These are phyloP conservation scores for Lentinula boryana DNA, from an alignment of 768 basidiomycete species.

Conservation along the genomic window DNA sequence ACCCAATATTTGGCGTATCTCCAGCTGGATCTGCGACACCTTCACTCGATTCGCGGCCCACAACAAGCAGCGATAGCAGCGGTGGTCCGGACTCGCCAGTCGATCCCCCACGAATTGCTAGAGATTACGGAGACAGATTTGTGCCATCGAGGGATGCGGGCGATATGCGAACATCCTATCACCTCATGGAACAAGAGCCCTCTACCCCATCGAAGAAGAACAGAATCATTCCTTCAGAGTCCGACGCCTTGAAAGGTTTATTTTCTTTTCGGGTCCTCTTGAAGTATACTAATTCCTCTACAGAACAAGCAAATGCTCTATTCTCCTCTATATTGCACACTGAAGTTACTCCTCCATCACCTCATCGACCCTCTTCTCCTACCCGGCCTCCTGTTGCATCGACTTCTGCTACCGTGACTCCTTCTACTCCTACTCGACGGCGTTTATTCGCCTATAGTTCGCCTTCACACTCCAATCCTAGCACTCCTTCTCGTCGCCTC, in stretches of 20 bases:
- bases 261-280: background rate
- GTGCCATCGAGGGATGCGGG: slow-evolving; percentile 60
- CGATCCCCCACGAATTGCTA: slow-evolving; percentile 21
- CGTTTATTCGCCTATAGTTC: slow-evolving; percentile 69
- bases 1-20: slow-evolving; percentile 46
- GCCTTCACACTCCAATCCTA: slow-evolving; percentile 51
- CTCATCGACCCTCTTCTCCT: slow-evolving; percentile 58
- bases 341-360: slow-evolving; percentile 71
- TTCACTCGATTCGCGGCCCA: slow-evolving; percentile 47
- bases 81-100: slow-evolving; percentile 31
- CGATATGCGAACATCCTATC: slow-evolving; percentile 62
- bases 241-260: slow-evolving; percentile 71
- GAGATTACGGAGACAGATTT: slow-evolving; percentile 60
- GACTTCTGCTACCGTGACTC: slow-evolving; percentile 32
- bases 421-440: slow-evolving; percentile 47
- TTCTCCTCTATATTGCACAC: slow-evolving; percentile 74
- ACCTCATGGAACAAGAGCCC: slow-evolving; percentile 56
- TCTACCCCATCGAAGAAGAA: slow-evolving; percentile 54
- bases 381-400: slow-evolving; percentile 38
- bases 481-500: slow-evolving; percentile 51
- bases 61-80: slow-evolving; percentile 51
- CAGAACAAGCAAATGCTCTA: slow-evolving; percentile 78
- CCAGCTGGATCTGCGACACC: slow-evolving; percentile 42
- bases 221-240: slow-evolving; percentile 61
- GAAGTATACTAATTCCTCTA: background rate